Evolutionary conservation across 345 rosid genomes (phyloP), one percentile per base, ranked within the genome.

Genomic region (Syzygium jambos): DNA sequence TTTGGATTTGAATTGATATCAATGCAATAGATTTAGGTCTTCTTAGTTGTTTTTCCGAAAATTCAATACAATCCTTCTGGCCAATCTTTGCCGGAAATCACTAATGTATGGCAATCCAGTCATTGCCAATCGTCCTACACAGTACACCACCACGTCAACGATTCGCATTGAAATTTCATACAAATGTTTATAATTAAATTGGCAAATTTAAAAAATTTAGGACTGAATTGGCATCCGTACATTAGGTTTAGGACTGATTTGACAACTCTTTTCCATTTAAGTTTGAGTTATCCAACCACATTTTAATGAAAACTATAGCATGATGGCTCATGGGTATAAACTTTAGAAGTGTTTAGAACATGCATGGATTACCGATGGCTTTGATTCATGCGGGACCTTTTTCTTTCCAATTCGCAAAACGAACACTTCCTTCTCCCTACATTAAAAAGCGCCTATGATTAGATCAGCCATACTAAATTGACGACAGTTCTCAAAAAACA

Each of bases 91-190:
- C 5, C 12, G 5, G 4, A 73, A 21, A 73, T 30, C 12, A 21
- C 12, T 34, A 34, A 19, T 11, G 25, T 73, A 6, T 19, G 27
- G 1, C 0, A 0, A 73, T 68, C 2, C 0, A 68, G 1, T 34
- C 1, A 5, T 65, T 0, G 1, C 22, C 38, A 16, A 5, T 1
- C 22, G 4, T 30, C 46, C 6, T 68, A 16, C 11, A 15, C 17
- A 23, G 5, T 0, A 1, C 23, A 2, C 1, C 1, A 0, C 12
- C 43, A 9, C 2, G 1, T 17, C 1, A 8, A 1, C 5, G 7
- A 38, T 73, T 34, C 10, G 21, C 8, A 9, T 11, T 19, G 21
- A 22, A 19, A 73, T 5, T 73, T 0, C 1, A 1, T 0, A 2
- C 11, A 19, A 73, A 34, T 5, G 2, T 38, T 73, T 1, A 1